phyloP scores from a whole-genome alignment of 192 early-diverging fungal species.

The Backusella psychrophila region DNA sequence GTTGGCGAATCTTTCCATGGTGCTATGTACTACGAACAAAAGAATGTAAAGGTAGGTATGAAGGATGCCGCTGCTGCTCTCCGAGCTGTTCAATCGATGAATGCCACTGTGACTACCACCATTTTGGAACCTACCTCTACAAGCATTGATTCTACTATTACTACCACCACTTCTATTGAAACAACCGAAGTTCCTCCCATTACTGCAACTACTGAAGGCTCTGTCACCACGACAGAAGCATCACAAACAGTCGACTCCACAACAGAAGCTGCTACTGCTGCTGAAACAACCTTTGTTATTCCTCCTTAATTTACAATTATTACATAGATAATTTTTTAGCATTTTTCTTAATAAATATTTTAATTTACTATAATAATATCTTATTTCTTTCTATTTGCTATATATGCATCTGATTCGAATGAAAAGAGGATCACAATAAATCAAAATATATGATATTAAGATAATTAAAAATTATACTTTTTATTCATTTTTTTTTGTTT shows the following conservation, averaged over 20 bases:
- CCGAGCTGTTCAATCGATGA: not conserved
- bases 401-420: too few relatives aligned
- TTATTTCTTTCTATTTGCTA: too few relatives aligned
- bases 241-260: not conserved
- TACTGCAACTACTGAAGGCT: not conserved
- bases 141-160: not conserved
- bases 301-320: not conserved
- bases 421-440: too few relatives aligned
- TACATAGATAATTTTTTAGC: not conserved
- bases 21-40: conserved; percentile 21
- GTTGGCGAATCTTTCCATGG: conserved; percentile 17
- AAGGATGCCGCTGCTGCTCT: not conserved
- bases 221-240: not conserved
- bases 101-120: not conserved
- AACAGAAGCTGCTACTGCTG: not conserved
- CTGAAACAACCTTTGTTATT: not conserved
- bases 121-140: not conserved
- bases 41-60: not conserved
- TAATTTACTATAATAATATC: not conserved
- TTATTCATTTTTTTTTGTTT: too few relatives aligned
- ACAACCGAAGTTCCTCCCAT: not conserved
- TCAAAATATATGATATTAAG: too few relatives aligned
- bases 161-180: not conserved
- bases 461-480: too few relatives aligned
- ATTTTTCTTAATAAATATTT: not conserved